Conservation (phyloP, 2,329 filamentous ascomycete species). For the Nemania bipapillata region DNA sequence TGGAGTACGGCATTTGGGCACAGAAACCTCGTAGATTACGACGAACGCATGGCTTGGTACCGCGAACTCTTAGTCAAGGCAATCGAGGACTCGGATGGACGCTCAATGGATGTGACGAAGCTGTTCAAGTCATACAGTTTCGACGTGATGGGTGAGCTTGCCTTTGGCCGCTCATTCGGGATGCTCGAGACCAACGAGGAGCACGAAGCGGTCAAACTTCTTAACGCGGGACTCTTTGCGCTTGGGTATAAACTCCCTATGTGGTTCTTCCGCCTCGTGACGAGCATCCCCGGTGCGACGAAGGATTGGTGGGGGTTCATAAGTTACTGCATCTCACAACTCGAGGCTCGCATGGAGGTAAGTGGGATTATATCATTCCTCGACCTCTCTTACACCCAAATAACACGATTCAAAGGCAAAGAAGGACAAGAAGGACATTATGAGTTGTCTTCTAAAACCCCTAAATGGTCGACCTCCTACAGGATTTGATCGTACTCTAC, state of each 20-base stretch:
- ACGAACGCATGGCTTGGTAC: slow-evolving; percentile 29
- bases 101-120: slow-evolving; percentile 32
- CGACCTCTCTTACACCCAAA: neutral
- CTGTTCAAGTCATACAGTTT: slow-evolving; percentile 44
- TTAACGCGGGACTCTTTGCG: slow-evolving; percentile 4
- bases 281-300: slow-evolving; percentile 17
- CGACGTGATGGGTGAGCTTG: slow-evolving; percentile 49
- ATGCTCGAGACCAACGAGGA: slow-evolving; percentile 42
- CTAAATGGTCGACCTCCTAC: neutral
- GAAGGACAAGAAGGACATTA: slow-evolving; percentile 13
- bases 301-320: slow-evolving; percentile 27
- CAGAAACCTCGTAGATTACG: slow-evolving; percentile 33
- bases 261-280: slow-evolving; percentile 35
- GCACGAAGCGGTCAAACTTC: slow-evolving; percentile 31
- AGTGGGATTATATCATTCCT: neutral
- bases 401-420: slow-evolving; percentile 13
- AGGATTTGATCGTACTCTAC: slow-evolving; percentile 20
- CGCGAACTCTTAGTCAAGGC: slow-evolving; percentile 17
- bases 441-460: slow-evolving; percentile 19
- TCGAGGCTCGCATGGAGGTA: slow-evolving; percentile 19
- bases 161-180: slow-evolving; percentile 47
- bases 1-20: slow-evolving; percentile 38
- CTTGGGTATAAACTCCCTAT: slow-evolving; percentile 28
- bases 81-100: slow-evolving; percentile 16
- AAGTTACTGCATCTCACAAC: slow-evolving; percentile 18